These are phyloP conservation scores for Colletotrichum echinochloae DNA, from an alignment of 2,329 filamentous ascomycete genomes.

Conservation along the genomic window DNA sequence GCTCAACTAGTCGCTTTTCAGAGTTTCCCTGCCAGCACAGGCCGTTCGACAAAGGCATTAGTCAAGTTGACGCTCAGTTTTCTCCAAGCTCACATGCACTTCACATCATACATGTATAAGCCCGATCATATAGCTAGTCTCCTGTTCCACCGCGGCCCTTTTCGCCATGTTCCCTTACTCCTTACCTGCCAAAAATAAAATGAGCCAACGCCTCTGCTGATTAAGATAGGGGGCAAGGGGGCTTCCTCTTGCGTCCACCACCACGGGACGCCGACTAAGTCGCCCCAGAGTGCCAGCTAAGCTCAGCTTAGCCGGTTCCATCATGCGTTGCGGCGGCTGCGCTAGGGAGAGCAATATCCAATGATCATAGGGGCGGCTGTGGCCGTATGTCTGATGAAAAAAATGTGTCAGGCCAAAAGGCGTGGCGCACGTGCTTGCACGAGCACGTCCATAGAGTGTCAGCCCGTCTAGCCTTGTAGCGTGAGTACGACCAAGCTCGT, in stretches of 20 bases:
- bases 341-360: neutral
- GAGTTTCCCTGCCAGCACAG: neutral
- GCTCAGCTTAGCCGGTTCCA: neutral
- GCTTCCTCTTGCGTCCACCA: neutral
- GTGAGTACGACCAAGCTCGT: neutral
- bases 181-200: neutral
- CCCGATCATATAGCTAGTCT: neutral
- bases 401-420: neutral
- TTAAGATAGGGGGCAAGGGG: neutral
- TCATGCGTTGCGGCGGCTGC: neutral
- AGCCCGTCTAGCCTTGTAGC: neutral
- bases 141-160: neutral
- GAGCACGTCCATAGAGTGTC: neutral
- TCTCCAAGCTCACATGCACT: neutral
- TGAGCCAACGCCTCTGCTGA: neutral
- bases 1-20: neutral
- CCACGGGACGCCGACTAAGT: neutral
- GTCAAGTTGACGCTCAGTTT: conserved; percentile 17
- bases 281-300: neutral
- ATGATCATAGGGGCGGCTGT: neutral
- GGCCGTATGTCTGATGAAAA: neutral
- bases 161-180: neutral
- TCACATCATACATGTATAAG: neutral
- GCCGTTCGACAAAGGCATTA: neutral
- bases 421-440: neutral